These are phyloP conservation scores for Mycena alexandri DNA, from an alignment of 768 basidiomycete species.

Conservation along the genomic window DNA sequence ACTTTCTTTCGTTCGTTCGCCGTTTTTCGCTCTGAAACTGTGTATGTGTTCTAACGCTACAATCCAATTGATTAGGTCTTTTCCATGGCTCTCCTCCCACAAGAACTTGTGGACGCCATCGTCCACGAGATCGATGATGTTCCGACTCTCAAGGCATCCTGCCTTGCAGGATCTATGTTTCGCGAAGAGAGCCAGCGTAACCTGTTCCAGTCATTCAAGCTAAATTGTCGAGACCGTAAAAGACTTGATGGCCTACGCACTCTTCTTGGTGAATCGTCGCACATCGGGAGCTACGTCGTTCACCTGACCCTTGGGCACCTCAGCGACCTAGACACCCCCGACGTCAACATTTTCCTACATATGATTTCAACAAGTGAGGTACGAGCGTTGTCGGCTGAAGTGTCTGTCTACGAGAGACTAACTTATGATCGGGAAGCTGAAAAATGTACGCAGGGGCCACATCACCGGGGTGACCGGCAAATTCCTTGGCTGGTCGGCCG, in stretches of 20 bases:
- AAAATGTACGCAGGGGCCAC: not conserved
- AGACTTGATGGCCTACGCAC: not conserved
- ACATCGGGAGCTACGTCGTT: not conserved
- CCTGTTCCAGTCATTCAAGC: not conserved
- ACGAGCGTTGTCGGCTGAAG: too few relatives aligned
- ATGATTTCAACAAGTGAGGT: too few relatives aligned
- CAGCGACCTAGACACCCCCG: too few relatives aligned
- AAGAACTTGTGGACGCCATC: not conserved
- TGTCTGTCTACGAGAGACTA: too few relatives aligned
- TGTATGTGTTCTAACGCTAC: too few relatives aligned
- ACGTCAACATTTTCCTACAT: not conserved
- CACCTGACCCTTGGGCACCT: not conserved
- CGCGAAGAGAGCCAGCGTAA: slow-evolving; percentile 2
- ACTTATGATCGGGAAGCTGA: not conserved
- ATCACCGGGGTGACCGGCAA: not conserved
- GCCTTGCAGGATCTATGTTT: not conserved
- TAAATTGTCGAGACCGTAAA: too few relatives aligned
- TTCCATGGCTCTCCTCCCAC: not conserved
- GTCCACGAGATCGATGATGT: not conserved
- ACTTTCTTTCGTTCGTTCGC: not conserved
- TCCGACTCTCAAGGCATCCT: slow-evolving; percentile 1
- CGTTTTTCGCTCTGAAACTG: too few relatives aligned
- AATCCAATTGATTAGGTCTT: not conserved
- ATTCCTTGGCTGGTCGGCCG: not conserved
- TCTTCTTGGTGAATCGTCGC: not conserved